These are phyloP conservation scores for Aspergillus sp. DNA, from an alignment of 2,329 filamentous ascomycete genomes.

Conservation along the genomic window DNA sequence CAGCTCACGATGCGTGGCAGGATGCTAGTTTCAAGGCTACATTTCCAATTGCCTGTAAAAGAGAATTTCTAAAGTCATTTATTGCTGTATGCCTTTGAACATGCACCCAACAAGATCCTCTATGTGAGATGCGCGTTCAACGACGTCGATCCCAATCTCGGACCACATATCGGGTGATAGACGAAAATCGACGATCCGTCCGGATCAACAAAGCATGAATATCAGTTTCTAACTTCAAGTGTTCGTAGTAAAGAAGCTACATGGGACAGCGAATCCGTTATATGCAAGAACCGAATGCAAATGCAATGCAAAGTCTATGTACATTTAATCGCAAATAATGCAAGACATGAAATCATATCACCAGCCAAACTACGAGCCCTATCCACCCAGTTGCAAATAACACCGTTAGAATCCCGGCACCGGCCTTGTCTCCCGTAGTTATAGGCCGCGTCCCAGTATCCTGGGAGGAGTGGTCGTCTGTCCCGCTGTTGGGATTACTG, in stretches of 20 bases:
- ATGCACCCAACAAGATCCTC: too few species aligned
- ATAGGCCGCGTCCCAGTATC: conserved; percentile 13
- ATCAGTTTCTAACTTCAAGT: neutral
- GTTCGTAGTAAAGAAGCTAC: too few species aligned
- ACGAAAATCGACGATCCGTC: neutral
- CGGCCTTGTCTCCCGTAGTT: conserved; percentile 28
- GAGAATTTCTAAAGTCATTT: too few species aligned
- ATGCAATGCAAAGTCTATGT: neutral
- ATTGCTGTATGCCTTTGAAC: too few species aligned
- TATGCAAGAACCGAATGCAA: neutral
- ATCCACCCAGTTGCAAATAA: conserved; percentile 22
- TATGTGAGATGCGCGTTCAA: neutral
- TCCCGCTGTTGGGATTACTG: conserved; percentile 38
- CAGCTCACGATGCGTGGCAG: too few species aligned
- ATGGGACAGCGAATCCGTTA: too few species aligned
- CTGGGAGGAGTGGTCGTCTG: conserved; percentile 5
- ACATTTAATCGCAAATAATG: neutral
- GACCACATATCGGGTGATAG: neutral
- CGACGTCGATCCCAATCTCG: neutral
- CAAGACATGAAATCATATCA: neutral
- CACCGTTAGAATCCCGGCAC: conserved; percentile 28
- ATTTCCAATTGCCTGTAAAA: too few species aligned
- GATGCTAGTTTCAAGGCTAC: too few species aligned
- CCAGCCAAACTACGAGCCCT: conserved; percentile 14
- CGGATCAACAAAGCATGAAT: neutral